A percentile compares a stretch with the other conserved stretches of the same genome.
These are phyloP conservation scores for Ophiognomonia clavigignenti-juglandacearum DNA, from an alignment of 2,329 filamentous ascomycete species.

Conservation along the genomic window DNA sequence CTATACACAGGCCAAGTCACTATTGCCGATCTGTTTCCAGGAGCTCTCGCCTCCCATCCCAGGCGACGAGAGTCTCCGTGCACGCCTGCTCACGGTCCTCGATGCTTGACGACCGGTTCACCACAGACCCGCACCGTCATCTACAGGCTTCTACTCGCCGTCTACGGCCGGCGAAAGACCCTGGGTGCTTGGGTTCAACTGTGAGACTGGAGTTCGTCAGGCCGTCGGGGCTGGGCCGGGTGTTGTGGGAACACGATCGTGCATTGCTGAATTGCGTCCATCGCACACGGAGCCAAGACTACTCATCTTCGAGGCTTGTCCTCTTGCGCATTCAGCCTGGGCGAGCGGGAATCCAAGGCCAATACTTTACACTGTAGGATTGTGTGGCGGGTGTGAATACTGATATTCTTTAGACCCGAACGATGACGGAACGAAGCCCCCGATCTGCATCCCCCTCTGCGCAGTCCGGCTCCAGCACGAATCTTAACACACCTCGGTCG, in stretches of 20 bases:
- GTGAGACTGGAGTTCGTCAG: slow-evolving; percentile 11
- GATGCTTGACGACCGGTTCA: slow-evolving; percentile 5
- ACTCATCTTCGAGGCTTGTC: neutral
- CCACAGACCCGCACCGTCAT: slow-evolving; percentile 3
- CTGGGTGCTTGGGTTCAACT: slow-evolving; percentile 8
- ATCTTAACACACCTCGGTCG: slow-evolving; percentile 4
- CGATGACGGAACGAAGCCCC: neutral
- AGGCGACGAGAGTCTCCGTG: slow-evolving; percentile 2
- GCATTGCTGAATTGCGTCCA: neutral
- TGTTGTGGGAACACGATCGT: slow-evolving; percentile 5
- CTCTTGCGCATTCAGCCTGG: neutral
- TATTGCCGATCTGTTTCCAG: neutral
- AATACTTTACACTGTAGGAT: neutral
- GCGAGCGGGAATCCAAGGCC: neutral
- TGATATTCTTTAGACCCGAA: neutral
- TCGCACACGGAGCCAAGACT: slow-evolving; percentile 1
- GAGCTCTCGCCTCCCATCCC: neutral
- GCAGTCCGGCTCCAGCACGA: slow-evolving; percentile 7
- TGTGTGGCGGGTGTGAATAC: neutral
- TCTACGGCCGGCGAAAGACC: slow-evolving; percentile 12
- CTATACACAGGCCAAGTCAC: neutral
- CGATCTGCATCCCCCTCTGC: neutral
- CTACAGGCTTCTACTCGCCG: slow-evolving; percentile 11
- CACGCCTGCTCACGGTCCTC: slow-evolving; percentile 9
- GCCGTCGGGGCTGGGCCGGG: slow-evolving; percentile 11